Evolutionary conservation across 495 filamentous ascomycete species (phyloP).

Genomic region (Parachaetomium inaequale): DNA sequence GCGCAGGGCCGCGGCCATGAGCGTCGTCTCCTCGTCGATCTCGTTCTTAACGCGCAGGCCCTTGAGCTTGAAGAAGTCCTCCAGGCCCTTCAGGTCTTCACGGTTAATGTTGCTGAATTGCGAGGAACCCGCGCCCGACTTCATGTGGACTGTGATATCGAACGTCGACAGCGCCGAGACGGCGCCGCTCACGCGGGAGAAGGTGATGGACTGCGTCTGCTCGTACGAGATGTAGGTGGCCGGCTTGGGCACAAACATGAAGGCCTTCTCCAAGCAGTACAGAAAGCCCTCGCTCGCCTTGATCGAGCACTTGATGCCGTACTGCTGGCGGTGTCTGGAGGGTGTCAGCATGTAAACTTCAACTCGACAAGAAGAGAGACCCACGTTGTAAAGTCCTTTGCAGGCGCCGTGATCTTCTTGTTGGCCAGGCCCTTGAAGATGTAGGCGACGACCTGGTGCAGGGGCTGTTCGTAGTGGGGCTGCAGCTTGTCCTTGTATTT

Average conservation of each 20-base stretch:
- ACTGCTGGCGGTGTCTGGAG: constrained; percentile 79
- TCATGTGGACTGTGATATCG: constrained; percentile 88
- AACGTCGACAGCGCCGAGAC: constrained; percentile 94
- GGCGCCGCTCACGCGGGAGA: constrained; percentile 93
- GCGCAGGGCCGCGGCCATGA: constrained; percentile 77
- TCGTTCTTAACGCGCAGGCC: constrained; percentile 95
- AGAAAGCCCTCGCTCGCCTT: constrained; percentile 97
- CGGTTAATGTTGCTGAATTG: constrained; percentile 99
- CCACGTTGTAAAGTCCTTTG: constrained; percentile 80
- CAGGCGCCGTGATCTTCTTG: constrained; percentile 90
- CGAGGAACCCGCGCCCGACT: constrained; percentile 69
- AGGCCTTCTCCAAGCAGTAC: constrained; percentile 95
- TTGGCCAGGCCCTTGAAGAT: constrained; percentile 91
- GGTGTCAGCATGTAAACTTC: constrained; percentile 12
- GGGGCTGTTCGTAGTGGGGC: constrained; percentile 83
- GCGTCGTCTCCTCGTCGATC: constrained; percentile 59
- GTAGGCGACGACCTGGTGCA: constrained; percentile 85
- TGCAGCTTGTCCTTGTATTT: constrained; percentile 89
- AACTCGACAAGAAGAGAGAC: constrained; percentile 14
- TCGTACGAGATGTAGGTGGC: constrained; percentile 95
- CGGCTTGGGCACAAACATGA: constrained; percentile 98
- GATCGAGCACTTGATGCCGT: constrained; percentile 97
- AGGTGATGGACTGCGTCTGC: constrained; percentile 80
- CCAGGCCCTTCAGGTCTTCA: constrained; percentile 92
- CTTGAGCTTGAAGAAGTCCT: constrained; percentile 94